These are phyloP conservation scores for Notholithocarpus densiflorus DNA, from an alignment of 306 rosid species.

Conservation along the genomic window DNA sequence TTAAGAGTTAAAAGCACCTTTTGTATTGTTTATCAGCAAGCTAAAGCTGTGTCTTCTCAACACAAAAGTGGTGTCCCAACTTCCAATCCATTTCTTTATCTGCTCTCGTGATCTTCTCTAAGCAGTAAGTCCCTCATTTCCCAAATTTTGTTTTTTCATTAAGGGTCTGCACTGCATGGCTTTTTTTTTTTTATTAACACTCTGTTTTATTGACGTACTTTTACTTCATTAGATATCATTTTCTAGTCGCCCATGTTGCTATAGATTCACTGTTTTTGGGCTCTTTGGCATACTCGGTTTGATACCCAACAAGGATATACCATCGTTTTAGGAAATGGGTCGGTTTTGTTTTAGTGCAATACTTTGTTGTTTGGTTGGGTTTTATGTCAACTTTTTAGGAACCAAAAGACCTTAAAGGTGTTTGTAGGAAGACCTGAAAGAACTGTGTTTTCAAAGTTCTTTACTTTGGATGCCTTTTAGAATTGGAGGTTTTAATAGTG, in stretches of 20 bases:
- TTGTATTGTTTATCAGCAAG: not conserved
- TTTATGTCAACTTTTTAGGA: not conserved
- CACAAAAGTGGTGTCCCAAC: not conserved
- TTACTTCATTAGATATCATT: not conserved
- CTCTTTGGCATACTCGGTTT: not conserved
- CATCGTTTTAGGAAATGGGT: not conserved
- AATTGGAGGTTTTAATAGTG: not conserved
- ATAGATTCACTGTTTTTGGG: not conserved
- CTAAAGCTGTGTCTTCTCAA: not conserved
- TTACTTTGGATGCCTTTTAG: not conserved
- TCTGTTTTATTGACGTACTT: not conserved
- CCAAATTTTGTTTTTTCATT: not conserved
- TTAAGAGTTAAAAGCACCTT: not conserved
- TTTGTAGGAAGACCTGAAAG: conserved; percentile 12
- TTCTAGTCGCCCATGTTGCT: not conserved
- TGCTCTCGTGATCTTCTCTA: not conserved
- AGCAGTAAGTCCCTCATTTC: not conserved
- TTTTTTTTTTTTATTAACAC: not conserved
- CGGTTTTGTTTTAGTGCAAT: not conserved
- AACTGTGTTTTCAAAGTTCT: not conserved
- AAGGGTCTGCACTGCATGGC: not conserved
- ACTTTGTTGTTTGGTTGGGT: not conserved
- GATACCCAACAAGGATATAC: not conserved
- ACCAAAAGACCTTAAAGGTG: conserved; percentile 14
- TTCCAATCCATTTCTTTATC: not conserved